phyloP scores from a whole-genome alignment of 2,329 filamentous ascomycete species.

The Diplodia mutila region DNA sequence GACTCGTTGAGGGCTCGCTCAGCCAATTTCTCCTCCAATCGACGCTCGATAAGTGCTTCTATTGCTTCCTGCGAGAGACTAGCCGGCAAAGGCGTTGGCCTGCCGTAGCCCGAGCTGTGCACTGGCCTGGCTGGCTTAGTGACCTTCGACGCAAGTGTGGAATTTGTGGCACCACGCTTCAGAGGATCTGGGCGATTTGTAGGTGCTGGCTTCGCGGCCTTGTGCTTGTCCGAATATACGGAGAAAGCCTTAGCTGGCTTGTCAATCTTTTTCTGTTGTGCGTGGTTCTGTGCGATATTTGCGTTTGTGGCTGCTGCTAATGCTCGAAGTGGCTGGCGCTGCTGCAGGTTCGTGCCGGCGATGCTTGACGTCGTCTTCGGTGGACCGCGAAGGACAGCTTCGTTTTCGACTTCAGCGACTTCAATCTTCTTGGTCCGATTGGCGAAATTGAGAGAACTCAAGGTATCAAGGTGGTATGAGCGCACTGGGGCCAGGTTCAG shows the following conservation, averaged over 20 bases:
- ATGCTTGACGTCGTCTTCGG: constrained; percentile 41
- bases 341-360: constrained; percentile 47
- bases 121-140: constrained; percentile 36
- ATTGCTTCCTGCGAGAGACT: constrained; percentile 67
- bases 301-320: constrained; percentile 76
- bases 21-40: constrained; percentile 86
- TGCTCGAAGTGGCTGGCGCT: constrained; percentile 78
- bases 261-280: constrained; percentile 55
- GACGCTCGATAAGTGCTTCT: constrained; percentile 89
- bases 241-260: constrained; percentile 84
- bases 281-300: constrained; percentile 58
- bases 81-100: constrained; percentile 42
- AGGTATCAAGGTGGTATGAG: constrained; percentile 89
- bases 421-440: constrained; percentile 96
- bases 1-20: constrained; percentile 66
- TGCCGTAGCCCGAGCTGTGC: constrained; percentile 30
- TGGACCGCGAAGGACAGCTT: constrained; percentile 66
- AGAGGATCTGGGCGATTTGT: constrained; percentile 45
- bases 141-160: constrained; percentile 35
- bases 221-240: constrained; percentile 77
- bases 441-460: constrained; percentile 92
- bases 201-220: neutral
- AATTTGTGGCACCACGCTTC: constrained; percentile 52
- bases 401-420: constrained; percentile 92
- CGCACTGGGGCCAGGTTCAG: constrained; percentile 89